A percentile compares a stretch with the other conserved stretches of the same genome.
phyloP scores from a whole-genome alignment of 2,329 filamentous ascomycete genomes.

The Arthrocladium fulminans region DNA sequence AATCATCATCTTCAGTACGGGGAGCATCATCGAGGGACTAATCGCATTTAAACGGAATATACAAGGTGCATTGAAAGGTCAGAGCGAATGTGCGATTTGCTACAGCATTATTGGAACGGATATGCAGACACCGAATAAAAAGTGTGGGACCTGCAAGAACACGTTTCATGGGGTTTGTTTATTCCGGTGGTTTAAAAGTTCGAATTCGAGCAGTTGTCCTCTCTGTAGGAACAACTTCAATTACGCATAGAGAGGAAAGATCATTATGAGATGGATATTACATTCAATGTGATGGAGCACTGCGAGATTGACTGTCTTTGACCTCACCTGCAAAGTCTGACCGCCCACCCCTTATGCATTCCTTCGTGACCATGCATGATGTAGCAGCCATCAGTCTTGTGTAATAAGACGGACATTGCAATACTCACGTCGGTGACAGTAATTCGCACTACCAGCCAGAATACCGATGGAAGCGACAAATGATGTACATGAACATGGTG shows the following conservation, averaged over 20 bases:
- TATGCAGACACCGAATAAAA: constrained; percentile 83
- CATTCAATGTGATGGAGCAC: too few species aligned
- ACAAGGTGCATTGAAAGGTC: constrained; percentile 77
- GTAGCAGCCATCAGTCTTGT: too few species aligned
- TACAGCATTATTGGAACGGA: constrained; percentile 88
- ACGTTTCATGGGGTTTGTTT: constrained; percentile 82
- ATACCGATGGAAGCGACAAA: too few species aligned
- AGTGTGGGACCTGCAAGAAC: constrained; percentile 87
- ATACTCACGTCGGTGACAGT: too few species aligned
- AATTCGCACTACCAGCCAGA: too few species aligned
- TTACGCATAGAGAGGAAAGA: constrained; percentile 36
- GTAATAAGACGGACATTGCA: too few species aligned
- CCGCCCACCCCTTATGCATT: too few species aligned
- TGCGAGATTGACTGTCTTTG: too few species aligned
- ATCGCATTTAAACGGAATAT: constrained; percentile 81
- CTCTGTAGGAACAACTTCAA: constrained; percentile 83
- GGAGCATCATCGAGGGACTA: constrained; percentile 78
- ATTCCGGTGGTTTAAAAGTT: constrained; percentile 95
- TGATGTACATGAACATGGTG: too few species aligned
- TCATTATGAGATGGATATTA: too few species aligned
- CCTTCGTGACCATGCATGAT: too few species aligned
- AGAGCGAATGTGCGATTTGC: constrained; percentile 93
- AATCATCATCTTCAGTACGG: constrained; percentile 87
- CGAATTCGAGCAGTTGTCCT: constrained; percentile 83
- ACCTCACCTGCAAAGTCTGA: too few species aligned